Evolutionary conservation across 2,329 filamentous ascomycete genomes (phyloP).

Genomic region (Aspergillus candidus): DNA sequence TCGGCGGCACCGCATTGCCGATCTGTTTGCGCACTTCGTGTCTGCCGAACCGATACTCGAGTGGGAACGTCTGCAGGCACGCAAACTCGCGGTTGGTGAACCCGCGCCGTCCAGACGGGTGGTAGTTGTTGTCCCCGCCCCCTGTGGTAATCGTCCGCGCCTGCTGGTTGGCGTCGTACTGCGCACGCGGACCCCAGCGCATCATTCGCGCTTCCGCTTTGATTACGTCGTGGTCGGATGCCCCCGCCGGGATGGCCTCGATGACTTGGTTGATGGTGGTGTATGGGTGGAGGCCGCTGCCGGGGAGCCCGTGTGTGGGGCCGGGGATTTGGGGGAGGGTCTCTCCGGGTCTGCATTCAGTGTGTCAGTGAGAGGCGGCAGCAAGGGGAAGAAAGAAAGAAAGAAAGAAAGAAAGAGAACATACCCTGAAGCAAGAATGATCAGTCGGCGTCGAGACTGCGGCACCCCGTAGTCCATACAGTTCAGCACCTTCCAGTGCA

Average conservation of each 20-base stretch:
- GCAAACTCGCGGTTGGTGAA: constrained; percentile 66
- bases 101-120: constrained; percentile 57
- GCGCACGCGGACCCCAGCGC: constrained; percentile 19
- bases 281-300: constrained; percentile 26
- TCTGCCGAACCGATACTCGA: constrained; percentile 51
- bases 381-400: not conserved
- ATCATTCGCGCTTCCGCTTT: constrained; percentile 14
- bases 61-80: constrained; percentile 63
- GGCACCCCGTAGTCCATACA: constrained; percentile 46
- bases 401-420: constrained; percentile 12
- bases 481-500: constrained; percentile 60
- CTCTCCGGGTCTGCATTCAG: constrained; percentile 59
- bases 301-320: constrained; percentile 49
- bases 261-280: constrained; percentile 42
- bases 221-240: constrained; percentile 39
- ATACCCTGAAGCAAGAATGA: constrained; percentile 51
- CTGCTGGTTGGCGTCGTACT: constrained; percentile 47
- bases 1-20: constrained; percentile 71
- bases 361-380: constrained; percentile 9
- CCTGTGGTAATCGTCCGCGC: constrained; percentile 57
- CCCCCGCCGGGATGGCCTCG: constrained; percentile 30
- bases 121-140: constrained; percentile 56
- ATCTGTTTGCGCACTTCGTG: constrained; percentile 53
- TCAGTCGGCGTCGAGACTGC: constrained; percentile 44
- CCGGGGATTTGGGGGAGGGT: constrained; percentile 59